Percentiles rank a stretch among this genome's conserved stretches.
phyloP scores from a whole-genome alignment of 805 yeast genomes.

The Lachancea cidri region DNA sequence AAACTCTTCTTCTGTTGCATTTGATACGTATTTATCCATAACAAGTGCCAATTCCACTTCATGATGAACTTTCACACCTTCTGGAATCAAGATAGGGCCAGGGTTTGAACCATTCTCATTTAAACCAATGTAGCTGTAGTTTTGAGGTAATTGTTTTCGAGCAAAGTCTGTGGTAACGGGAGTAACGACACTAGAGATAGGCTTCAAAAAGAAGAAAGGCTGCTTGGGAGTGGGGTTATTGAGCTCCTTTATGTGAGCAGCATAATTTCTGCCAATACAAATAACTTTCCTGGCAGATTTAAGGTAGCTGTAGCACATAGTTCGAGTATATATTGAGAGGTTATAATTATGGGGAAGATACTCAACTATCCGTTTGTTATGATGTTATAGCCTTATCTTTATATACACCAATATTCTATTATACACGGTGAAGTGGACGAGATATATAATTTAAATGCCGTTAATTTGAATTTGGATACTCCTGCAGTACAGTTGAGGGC shows the following conservation, averaged over 20 bases:
- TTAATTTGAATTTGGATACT: slow-evolving; percentile 12
- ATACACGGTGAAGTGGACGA: not conserved
- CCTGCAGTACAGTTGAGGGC: slow-evolving; percentile 1
- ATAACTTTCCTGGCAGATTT: slow-evolving; percentile 70
- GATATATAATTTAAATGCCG: not conserved
- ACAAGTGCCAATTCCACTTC: slow-evolving; percentile 89
- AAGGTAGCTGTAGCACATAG: slow-evolving; percentile 50
- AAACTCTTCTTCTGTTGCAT: slow-evolving; percentile 48
- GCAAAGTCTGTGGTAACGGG: slow-evolving; percentile 35
- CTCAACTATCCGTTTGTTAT: not conserved
- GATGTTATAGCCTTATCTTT: not conserved
- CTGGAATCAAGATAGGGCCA: slow-evolving; percentile 82
- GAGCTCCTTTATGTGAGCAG: slow-evolving; percentile 90
- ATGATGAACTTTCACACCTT: slow-evolving; percentile 76
- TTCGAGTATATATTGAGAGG: too few relatives aligned
- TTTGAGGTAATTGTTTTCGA: slow-evolving; percentile 9
- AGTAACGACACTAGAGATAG: slow-evolving; percentile 68
- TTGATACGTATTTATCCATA: slow-evolving; percentile 56
- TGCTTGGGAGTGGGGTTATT: slow-evolving; percentile 74
- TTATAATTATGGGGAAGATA: not conserved
- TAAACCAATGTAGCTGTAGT: slow-evolving; percentile 20
- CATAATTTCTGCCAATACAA: slow-evolving; percentile 95
- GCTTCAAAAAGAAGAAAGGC: slow-evolving; percentile 93
- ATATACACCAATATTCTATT: not conserved
- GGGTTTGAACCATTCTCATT: slow-evolving; percentile 33